These are phyloP conservation scores for Ustilago crameri DNA, from an alignment of 1,284 basidiomycete species.

Conservation along the genomic window DNA sequence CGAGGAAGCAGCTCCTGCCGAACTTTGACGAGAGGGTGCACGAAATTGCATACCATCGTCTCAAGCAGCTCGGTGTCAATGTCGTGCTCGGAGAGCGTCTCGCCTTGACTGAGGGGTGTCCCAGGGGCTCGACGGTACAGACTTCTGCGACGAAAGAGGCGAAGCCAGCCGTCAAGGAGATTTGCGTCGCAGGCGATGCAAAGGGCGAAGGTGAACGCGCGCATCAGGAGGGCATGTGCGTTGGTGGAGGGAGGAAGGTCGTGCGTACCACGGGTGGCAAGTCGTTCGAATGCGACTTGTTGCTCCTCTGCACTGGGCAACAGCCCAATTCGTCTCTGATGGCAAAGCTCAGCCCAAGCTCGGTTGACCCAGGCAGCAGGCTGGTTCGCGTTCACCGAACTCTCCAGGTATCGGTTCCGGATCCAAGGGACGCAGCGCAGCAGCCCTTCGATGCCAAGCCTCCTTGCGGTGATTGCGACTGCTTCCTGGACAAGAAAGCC, in stretches of 20 bases:
- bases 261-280: constrained; percentile 64
- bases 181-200: constrained; percentile 45
- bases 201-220: constrained; percentile 54
- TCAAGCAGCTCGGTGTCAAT: constrained; percentile 62
- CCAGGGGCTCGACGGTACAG: constrained; percentile 55
- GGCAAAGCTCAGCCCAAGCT: constrained; percentile 57
- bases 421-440: constrained; percentile 53
- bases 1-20: constrained; percentile 63
- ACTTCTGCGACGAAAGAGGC: constrained; percentile 21
- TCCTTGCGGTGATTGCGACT: constrained; percentile 67
- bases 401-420: constrained; percentile 61
- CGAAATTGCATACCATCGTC: constrained; percentile 53
- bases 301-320: constrained; percentile 66
- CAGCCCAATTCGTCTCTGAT: constrained; percentile 65
- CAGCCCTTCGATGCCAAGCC: constrained; percentile 56
- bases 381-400: constrained; percentile 59
- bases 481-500: constrained; percentile 66
- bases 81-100: constrained; percentile 65
- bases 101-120: constrained; percentile 63
- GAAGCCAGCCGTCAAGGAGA: constrained; percentile 14
- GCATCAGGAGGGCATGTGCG: constrained; percentile 50
- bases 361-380: constrained; percentile 59
- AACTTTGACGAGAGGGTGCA: constrained; percentile 65
- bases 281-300: constrained; percentile 61
- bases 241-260: constrained; percentile 52